Conservation (phyloP, 345 rosid species). For the Lenwebbia sp. region DNA sequence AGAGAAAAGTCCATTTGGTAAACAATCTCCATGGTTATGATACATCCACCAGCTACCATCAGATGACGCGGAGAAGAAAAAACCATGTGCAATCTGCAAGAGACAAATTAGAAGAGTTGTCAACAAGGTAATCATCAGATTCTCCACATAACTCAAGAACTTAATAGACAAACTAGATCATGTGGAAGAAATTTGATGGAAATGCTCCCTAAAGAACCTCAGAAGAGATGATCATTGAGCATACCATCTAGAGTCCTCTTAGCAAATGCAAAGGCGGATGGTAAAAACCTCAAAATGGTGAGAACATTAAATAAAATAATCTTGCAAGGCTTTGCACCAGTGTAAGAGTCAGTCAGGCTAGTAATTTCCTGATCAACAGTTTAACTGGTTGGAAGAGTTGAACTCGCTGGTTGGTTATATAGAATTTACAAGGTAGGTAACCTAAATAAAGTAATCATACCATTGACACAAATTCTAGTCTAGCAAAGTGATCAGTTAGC, state of each 20-base stretch:
- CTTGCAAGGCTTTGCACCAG: neutral
- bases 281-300: neutral
- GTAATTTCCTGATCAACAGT: neutral
- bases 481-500: neutral
- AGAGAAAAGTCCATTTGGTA: slow-evolving; percentile 86
- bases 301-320: neutral
- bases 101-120: neutral
- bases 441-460: neutral
- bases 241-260: neutral
- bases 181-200: neutral
- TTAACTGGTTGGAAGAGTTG: neutral
- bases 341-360: neutral
- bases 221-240: neutral
- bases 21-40: slow-evolving; percentile 62
- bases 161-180: neutral
- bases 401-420: neutral
- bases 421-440: neutral
- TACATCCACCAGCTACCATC: slow-evolving; percentile 81
- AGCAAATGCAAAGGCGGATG: neutral
- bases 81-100: slow-evolving; percentile 87
- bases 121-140: neutral
- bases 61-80: slow-evolving; percentile 98
- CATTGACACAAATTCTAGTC: neutral
- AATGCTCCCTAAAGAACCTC: neutral
- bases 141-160: neutral